Base-by-base conservation (phyloP, 2,329 filamentous ascomycete species). In the Pseudopyrenochaeta lycopersici region DNA sequence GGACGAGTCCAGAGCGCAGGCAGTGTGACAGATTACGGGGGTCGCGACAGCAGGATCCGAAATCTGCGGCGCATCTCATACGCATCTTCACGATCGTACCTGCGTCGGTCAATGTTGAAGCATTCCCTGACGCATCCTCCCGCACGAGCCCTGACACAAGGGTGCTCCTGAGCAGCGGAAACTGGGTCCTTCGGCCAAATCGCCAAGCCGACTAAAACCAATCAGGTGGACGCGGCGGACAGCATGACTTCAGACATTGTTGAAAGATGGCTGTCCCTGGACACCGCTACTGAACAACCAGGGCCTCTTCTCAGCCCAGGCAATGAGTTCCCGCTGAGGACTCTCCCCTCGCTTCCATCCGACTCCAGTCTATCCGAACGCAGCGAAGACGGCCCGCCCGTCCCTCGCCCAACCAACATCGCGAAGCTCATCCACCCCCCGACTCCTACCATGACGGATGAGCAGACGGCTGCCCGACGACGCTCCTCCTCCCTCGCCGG, bases 241-340 rank as follows among this genome's bases (percentile, higher is more conserved):
- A 64, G 56, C 52, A 60, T 64, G 55, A 57, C 53, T 49, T 56
- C 56, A 50, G 64, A 62, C 52, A 61, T 58, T 52, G 67, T 74
- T 48, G 58, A 64, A 51, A 66, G 69, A 57, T 75, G 72, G 73
- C 67, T 75, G 60, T 49, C 49, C 31, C 47, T 69, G 49, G 56
- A 71, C 52, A 60, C 68, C 36, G 57, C 60, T 55, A 57, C 66
- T 64, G 58, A 59, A 63, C 52, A 54, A 45, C 62, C 56, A 54
- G 66, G 68, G 52, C 58, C 65, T 41, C 58, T 59, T 39, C 64
- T 63, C 56, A 72, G 72, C 52, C 71, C 72, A 30, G 70, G 71
- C 46, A 71, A 76, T 70, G 73, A 68, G 41, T 75, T 76, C 42
- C 72, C 73, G 41, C 63, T 76, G 23, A 61, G 64, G 17, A 75